phyloP scores from a whole-genome alignment of 116 monocot genomes.

The Iris pallida region DNA sequence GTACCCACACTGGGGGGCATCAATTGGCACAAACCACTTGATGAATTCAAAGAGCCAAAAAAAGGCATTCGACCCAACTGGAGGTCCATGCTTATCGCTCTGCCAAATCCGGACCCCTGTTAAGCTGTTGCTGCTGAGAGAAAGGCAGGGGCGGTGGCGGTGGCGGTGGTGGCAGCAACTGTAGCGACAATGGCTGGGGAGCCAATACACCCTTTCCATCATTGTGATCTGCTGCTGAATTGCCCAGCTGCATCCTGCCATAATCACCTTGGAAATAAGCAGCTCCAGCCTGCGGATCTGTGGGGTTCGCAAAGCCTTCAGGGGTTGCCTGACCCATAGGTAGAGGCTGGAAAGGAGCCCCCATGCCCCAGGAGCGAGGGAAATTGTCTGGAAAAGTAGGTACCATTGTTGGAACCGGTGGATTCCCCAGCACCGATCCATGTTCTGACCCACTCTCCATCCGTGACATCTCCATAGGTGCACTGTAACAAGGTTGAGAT shows the following conservation, averaged over 20 bases:
- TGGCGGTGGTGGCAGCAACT: slow-evolving; percentile 28
- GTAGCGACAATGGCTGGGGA: slow-evolving; percentile 13
- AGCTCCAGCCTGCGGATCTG: slow-evolving; percentile 40
- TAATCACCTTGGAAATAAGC: slow-evolving; percentile 39
- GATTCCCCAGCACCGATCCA: slow-evolving; percentile 50
- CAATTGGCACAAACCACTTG: no score
- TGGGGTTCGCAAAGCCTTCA: slow-evolving; percentile 31
- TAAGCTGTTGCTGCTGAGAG: slow-evolving; percentile 4
- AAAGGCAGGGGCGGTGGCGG: slow-evolving; percentile 31
- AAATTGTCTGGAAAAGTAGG: slow-evolving; percentile 34
- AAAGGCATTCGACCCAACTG: no score
- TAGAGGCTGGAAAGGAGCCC: slow-evolving; percentile 41
- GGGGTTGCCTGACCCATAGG: slow-evolving; percentile 37
- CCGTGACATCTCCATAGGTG: slow-evolving; percentile 32
- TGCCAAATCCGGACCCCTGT: no score
- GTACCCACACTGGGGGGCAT: no score
- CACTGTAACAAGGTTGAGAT: slow-evolving; percentile 29
- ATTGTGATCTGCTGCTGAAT: slow-evolving; percentile 30
- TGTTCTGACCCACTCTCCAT: slow-evolving; percentile 33
- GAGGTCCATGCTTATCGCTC: slow-evolving; percentile 9
- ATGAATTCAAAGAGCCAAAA: no score
- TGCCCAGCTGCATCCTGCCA: slow-evolving; percentile 24
- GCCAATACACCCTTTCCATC: slow-evolving; percentile 15
- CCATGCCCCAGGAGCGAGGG: slow-evolving; percentile 51
- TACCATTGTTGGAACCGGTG: slow-evolving; percentile 21